phyloP scores from a whole-genome alignment of 108 stramenopile genomes.

The Nannochloropsis gaditana region DNA sequence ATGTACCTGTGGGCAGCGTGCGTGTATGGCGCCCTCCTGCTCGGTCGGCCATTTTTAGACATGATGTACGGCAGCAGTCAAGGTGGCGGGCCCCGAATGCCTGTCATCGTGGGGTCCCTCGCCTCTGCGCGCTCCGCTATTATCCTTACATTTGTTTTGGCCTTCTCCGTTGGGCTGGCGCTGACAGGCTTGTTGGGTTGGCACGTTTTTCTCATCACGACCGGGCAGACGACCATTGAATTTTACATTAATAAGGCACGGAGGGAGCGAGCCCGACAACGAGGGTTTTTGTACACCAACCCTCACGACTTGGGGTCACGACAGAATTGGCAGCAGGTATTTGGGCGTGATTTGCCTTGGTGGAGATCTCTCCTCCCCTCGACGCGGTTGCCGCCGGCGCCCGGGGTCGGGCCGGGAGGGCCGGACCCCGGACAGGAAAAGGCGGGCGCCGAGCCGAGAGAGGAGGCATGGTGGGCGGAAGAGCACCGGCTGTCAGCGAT shows the following conservation, averaged over 20 bases:
- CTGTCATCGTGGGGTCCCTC: background rate
- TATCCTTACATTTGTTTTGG: conserved; percentile 39
- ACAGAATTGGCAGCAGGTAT: conserved; percentile 49
- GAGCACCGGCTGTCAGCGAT: background rate
- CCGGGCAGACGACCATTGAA: conserved; percentile 52
- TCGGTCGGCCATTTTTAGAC: conserved; percentile 31
- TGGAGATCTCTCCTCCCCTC: background rate
- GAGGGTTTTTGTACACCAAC: conserved; percentile 35
- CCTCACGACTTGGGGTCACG: conserved; percentile 46
- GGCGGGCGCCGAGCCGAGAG: background rate
- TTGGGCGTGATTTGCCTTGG: conserved; percentile 21
- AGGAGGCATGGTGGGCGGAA: background rate
- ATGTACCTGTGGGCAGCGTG: conserved; percentile 51
- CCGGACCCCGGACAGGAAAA: background rate
- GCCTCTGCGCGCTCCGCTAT: conserved; percentile 27
- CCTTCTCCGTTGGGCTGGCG: conserved; percentile 41
- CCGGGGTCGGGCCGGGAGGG: background rate
- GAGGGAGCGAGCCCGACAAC: conserved; percentile 32
- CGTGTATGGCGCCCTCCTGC: conserved; percentile 35
- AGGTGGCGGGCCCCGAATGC: background rate
- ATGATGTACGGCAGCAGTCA: background rate
- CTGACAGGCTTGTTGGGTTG: conserved; percentile 38
- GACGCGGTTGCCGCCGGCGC: background rate
- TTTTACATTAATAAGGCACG: conserved; percentile 47
- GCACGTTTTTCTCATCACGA: conserved; percentile 46